Evolutionary conservation across 2,329 filamentous ascomycete species (phyloP).

Genomic region (Neonectria sp.): DNA sequence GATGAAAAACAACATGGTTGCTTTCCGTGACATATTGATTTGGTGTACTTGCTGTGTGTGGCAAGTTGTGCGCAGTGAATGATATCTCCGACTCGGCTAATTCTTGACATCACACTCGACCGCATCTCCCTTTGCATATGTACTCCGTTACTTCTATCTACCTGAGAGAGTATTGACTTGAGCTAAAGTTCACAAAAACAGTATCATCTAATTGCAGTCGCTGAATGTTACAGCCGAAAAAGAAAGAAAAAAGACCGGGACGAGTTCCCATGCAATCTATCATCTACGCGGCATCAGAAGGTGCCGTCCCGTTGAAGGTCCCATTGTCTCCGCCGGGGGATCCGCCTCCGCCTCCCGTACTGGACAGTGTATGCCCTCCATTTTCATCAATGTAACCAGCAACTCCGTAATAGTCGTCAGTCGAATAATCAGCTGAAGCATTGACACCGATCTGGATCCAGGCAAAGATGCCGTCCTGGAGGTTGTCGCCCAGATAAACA

Average conservation of each 20-base stretch:
- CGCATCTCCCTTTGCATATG: too few species aligned
- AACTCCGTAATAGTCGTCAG: conserved; percentile 26
- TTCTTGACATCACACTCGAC: too few species aligned
- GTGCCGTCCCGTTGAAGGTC: neutral
- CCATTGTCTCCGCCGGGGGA: neutral
- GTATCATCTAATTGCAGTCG: too few species aligned
- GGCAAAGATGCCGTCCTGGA: conserved; percentile 66
- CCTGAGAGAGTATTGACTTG: too few species aligned
- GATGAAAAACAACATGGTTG: neutral
- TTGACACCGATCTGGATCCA: conserved; percentile 70
- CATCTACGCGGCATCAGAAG: neutral
- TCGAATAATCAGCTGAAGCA: conserved; percentile 25
- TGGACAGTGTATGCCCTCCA: conserved; percentile 15
- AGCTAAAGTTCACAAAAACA: too few species aligned
- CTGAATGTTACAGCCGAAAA: neutral
- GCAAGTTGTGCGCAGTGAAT: too few species aligned
- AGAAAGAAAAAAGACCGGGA: neutral
- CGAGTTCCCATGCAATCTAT: neutral
- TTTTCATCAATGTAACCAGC: conserved; percentile 28
- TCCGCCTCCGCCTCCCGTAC: neutral
- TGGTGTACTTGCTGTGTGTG: too few species aligned
- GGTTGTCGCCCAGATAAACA: conserved; percentile 66
- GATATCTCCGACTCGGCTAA: too few species aligned
- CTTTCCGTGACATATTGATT: too few species aligned
- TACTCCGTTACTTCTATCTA: too few species aligned